Evolutionary conservation across 2,329 filamentous ascomycete genomes (phyloP), one percentile per base, ranked within the genome.

Genomic region (Fusarium sambucinum): DNA sequence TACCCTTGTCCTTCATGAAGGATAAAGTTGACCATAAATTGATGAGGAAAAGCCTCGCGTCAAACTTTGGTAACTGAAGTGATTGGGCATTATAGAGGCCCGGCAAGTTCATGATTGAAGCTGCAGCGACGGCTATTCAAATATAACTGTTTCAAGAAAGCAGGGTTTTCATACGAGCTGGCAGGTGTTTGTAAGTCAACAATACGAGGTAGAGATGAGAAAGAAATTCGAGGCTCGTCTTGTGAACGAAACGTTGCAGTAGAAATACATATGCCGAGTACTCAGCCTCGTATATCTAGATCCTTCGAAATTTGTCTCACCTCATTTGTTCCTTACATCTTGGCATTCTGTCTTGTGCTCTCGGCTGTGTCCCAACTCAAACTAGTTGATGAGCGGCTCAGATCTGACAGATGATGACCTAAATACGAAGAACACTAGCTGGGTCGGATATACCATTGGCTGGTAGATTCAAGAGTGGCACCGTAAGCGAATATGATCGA

Each of bases 401-500:
- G 10, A 59, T 47, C 33, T 46, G 56, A 57, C 32, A 40, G 30
- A 56, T 33, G 32, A 57, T 46, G 13, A 23, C 27, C 40, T 6
- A 5, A 35, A 57, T 27, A 57, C 33, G 56, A 57, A 19, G 14
- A 2, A 29, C 13, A 29, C 12, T 46, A 23, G n/a, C 51, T 45
- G 21, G n/a, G 21, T 40, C 9, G 4, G 6, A 7, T 10, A 0
- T 9, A 9, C 6, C 16, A 47, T 35, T 59, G 56, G 27, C 3
- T 2, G 5, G 6, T 3, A 4, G 4, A 12, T 29, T 3, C 14
- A 16, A 2, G 16, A 17, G 16, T 32, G 6, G 4, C 19, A 21
- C 5, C 27, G 21, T 29, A 25, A 1, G 6, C 6, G 3, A 40
- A 19, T 16, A 47, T 19, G 56, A 59, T 59, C 27, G 33, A 9